Conservation (phyloP, 75 land plant genomes). For the Cryptomeria japonica region DNA sequence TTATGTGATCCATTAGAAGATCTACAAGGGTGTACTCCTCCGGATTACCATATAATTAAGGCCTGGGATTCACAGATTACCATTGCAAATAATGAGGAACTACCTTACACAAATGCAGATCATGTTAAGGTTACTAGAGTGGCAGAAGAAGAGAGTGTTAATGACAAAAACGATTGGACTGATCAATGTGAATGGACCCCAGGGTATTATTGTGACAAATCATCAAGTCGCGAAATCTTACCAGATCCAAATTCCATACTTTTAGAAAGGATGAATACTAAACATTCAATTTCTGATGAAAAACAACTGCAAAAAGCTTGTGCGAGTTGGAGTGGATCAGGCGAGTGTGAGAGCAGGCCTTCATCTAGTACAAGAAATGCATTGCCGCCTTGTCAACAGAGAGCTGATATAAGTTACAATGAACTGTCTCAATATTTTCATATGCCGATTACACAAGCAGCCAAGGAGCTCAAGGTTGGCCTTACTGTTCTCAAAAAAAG, state of each 20-base stretch:
- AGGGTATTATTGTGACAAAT: not conserved
- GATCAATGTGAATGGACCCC: not conserved
- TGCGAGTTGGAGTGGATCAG: not conserved
- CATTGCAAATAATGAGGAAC: not conserved
- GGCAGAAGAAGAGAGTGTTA: not conserved
- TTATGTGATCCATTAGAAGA: not conserved
- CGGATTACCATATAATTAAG: not conserved
- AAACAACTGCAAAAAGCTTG: not conserved
- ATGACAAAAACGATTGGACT: not conserved
- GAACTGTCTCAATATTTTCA: constrained; percentile 69
- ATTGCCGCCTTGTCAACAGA: not conserved
- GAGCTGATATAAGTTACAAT: constrained; percentile 33
- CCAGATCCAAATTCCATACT: not conserved
- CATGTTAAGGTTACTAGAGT: not conserved
- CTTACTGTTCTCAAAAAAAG: constrained; percentile 81
- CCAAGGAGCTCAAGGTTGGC: constrained; percentile 79
- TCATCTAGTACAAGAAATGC: not conserved
- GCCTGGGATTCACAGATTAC: not conserved
- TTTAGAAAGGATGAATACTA: not conserved
- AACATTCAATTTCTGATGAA: not conserved
- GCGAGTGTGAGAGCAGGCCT: not conserved
- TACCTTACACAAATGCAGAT: not conserved
- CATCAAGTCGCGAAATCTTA: not conserved
- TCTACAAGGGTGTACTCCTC: not conserved
- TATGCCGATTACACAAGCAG: constrained; percentile 89